Evolutionary conservation across 495 filamentous ascomycete species (phyloP).

Genomic region (Daldinia grandis): DNA sequence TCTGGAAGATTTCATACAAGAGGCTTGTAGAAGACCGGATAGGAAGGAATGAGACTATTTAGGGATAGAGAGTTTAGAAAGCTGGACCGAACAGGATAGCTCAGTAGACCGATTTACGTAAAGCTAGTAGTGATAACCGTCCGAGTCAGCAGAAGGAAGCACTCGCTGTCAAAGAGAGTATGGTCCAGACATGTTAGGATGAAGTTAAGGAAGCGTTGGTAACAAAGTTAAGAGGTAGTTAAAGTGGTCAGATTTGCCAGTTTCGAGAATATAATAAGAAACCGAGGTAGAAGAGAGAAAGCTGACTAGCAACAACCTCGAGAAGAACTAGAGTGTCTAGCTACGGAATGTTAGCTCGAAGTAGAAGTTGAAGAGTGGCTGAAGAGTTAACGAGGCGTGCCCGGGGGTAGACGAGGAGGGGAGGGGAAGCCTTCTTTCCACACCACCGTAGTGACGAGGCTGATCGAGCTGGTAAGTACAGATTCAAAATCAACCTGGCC

Average conservation of each 20-base stretch:
- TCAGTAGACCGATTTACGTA: conserved; percentile 25
- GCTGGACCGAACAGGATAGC: conserved; percentile 17
- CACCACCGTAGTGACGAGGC: conserved; percentile 47
- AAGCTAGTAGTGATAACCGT: conserved; percentile 19
- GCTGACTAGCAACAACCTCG: conserved; percentile 16
- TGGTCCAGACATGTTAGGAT: conserved; percentile 28
- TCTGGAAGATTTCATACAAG: conserved; percentile 35
- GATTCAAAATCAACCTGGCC: conserved; percentile 39
- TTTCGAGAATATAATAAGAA: conserved; percentile 30
- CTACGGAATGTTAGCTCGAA: conserved; percentile 30
- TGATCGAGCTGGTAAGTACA: conserved; percentile 42
- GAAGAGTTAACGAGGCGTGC: conserved; percentile 43
- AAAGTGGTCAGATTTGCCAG: conserved; percentile 13
- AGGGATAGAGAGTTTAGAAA: conserved; percentile 14
- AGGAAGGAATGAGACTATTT: conserved; percentile 21
- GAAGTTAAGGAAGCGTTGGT: conserved; percentile 6
- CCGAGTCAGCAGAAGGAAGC: conserved; percentile 20
- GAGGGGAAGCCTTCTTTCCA: conserved; percentile 44
- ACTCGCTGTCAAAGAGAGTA: conserved; percentile 40
- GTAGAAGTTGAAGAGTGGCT: conserved; percentile 43
- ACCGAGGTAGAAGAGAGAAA: conserved; percentile 13
- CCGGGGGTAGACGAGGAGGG: conserved; percentile 37
- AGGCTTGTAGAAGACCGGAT: conserved; percentile 33
- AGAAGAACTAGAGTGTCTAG: conserved; percentile 15
- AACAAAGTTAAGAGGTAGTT: conserved; percentile 9